A percentile compares a stretch with the other conserved stretches of the same genome.
These are phyloP conservation scores for Scedosporium apiospermum DNA, from an alignment of 2,329 filamentous ascomycete species.

Conservation along the genomic window DNA sequence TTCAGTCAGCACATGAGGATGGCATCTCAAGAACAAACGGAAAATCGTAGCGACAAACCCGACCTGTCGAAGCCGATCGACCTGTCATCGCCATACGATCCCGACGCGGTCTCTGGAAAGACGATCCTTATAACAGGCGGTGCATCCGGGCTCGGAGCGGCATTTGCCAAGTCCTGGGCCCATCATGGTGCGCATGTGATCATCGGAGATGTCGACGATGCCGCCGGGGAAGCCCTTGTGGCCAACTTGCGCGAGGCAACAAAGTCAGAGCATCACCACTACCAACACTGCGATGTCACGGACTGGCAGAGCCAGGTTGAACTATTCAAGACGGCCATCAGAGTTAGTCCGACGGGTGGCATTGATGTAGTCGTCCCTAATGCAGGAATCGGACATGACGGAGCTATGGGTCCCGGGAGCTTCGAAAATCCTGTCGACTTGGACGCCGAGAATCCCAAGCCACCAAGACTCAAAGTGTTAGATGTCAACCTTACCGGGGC, in stretches of 20 bases:
- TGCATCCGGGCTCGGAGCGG: conserved; percentile 50
- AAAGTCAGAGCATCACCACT: conserved; percentile 17
- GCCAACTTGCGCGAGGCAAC: conserved; percentile 33
- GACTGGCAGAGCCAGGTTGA: conserved; percentile 54
- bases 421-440: conserved; percentile 39
- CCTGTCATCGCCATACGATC: conserved; percentile 30
- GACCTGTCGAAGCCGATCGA: conserved; percentile 33
- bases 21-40: background rate
- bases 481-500: conserved; percentile 57
- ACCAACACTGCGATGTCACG: conserved; percentile 54
- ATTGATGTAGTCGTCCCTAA: conserved; percentile 59
- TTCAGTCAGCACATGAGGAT: background rate
- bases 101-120: conserved; percentile 38
- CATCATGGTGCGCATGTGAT: conserved; percentile 48
- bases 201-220: conserved; percentile 52
- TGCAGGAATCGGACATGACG: conserved; percentile 43
- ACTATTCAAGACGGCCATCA: conserved; percentile 50
- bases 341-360: conserved; percentile 41
- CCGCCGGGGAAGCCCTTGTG: conserved; percentile 43
- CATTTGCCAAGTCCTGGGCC: conserved; percentile 45
- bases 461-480: conserved; percentile 42
- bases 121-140: conserved; percentile 56
- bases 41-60: background rate
- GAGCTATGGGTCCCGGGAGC: conserved; percentile 12
- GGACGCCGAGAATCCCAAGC: conserved; percentile 27